Evolutionary conservation across 345 rosid genomes (phyloP).

Genomic region (Populus tremula): DNA sequence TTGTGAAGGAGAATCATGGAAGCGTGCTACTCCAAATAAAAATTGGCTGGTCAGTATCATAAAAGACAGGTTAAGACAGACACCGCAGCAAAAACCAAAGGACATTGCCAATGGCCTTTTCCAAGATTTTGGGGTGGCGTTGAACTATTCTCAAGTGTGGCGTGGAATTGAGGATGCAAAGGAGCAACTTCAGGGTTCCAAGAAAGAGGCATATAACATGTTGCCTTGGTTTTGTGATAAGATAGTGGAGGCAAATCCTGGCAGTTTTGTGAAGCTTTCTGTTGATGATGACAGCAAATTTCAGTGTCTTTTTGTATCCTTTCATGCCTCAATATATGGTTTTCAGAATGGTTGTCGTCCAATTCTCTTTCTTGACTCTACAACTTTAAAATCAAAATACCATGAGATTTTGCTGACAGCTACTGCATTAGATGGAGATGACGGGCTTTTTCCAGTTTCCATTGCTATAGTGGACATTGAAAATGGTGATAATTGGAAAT

Average conservation of each 20-base stretch:
- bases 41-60: slow-evolving; percentile 78
- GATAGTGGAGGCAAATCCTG: slow-evolving; percentile 68
- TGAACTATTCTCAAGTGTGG: slow-evolving; percentile 78
- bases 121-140: slow-evolving; percentile 71
- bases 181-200: slow-evolving; percentile 75
- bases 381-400: slow-evolving; percentile 63
- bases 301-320: slow-evolving; percentile 69
- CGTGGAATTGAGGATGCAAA: slow-evolving; percentile 86
- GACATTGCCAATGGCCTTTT: slow-evolving; percentile 60
- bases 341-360: slow-evolving; percentile 84
- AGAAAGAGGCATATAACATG: slow-evolving; percentile 64
- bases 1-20: slow-evolving; percentile 81
- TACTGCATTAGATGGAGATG: slow-evolving; percentile 83
- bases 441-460: slow-evolving; percentile 70
- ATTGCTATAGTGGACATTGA: slow-evolving; percentile 75
- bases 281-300: slow-evolving; percentile 59
- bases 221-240: slow-evolving; percentile 69
- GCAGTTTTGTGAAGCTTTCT: slow-evolving; percentile 54
- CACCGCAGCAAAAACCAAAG: slow-evolving; percentile 75
- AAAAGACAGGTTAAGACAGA: slow-evolving; percentile 72
- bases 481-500: slow-evolving; percentile 68
- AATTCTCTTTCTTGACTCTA: slow-evolving; percentile 75
- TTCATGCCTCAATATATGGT: slow-evolving; percentile 60
- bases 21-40: slow-evolving; percentile 70
- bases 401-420: slow-evolving; percentile 77